Evolutionary conservation across 257 asterid species (phyloP).

Genomic region (Knoxia roxburghii): DNA sequence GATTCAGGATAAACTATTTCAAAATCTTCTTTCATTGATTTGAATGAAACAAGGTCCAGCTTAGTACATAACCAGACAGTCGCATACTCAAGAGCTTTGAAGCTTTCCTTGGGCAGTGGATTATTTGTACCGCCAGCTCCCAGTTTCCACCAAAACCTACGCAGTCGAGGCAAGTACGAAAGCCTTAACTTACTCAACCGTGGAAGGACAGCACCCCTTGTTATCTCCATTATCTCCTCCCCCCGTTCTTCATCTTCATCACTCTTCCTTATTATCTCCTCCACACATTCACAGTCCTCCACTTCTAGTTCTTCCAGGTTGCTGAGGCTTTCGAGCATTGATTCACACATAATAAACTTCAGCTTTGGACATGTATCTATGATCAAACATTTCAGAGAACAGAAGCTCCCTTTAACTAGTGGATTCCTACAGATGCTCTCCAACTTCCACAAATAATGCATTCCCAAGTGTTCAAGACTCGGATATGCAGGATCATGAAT

Average conservation of each 20-base stretch:
- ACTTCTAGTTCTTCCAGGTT: conserved; percentile 21
- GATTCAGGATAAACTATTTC: not conserved
- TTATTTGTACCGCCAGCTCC: not conserved
- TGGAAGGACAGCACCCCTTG: not conserved
- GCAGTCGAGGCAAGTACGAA: conserved; percentile 7
- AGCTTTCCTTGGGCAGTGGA: not conserved
- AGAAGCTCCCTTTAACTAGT: conserved; percentile 11
- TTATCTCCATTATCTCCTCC: too few relatives aligned
- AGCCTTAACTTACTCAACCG: not conserved
- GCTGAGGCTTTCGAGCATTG: conserved; percentile 11
- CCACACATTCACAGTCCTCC: conserved; percentile 18
- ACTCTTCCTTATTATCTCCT: conserved; percentile 2
- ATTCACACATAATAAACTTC: conserved; percentile 12
- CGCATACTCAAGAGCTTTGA: not conserved
- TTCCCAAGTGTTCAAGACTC: conserved; percentile 18
- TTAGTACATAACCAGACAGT: not conserved
- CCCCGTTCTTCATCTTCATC: too few relatives aligned
- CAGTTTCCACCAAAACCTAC: not conserved
- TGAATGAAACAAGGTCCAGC: not conserved
- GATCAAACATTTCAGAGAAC: conserved; percentile 14
- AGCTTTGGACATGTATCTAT: conserved; percentile 11
- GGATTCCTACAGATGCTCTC: not conserved
- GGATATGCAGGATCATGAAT: conserved; percentile 6
- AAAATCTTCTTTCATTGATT: not conserved
- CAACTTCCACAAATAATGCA: conserved; percentile 11